Base-by-base conservation (phyloP, 305 asterid genomes). In the Fraxinus xanthoxyloides region DNA sequence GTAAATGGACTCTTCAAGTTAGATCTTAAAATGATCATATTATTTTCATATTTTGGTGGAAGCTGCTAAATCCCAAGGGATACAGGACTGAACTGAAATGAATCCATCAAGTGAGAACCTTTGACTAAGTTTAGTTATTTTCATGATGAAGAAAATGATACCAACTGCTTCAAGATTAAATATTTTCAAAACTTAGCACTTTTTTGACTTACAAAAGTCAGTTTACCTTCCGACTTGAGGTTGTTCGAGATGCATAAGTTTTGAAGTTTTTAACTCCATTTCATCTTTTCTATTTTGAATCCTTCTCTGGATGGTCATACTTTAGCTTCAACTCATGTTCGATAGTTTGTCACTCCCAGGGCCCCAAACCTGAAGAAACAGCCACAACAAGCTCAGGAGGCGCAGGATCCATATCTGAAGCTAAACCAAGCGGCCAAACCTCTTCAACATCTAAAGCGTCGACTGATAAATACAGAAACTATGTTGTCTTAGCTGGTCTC, bases 401-500 rank as follows among this genome's bases (percentile, higher is more conserved):
- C 48, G 23, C 97, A 32, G 93, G 87, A 38, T 21, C 93, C 23
- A 89, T 88, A 24, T 26, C 93, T 40, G 93, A 89, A 84, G 92
- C 92, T 70, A 91, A 88, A 78, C 84, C 93, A 43, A 82, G 82
- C 82, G 89, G 61, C 7, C 83, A 82, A 19, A 78, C 89, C 54
- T 86, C 96, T 69, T 91, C 97, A 7, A 78, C 91, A 46, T 70
- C 94, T 17, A 89, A 89, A 78, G 89, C 77, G 34, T 95, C 97
- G 2, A 87, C 92, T 24, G 98, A 91, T 85, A 89, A 82, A 17
- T 51, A 86, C 85, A 89, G 90, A 79, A 92, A 93, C 92, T 95
- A 95, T 81, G 98, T 92, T 3, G 97, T 92, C 81, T 80, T 88
- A 13, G 97, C 94, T 82, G 98, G 97, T 54, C 24, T 85, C 59